These are phyloP conservation scores for Melampsora larici-populina DNA, from an alignment of 1,284 basidiomycete genomes.

Conservation along the genomic window DNA sequence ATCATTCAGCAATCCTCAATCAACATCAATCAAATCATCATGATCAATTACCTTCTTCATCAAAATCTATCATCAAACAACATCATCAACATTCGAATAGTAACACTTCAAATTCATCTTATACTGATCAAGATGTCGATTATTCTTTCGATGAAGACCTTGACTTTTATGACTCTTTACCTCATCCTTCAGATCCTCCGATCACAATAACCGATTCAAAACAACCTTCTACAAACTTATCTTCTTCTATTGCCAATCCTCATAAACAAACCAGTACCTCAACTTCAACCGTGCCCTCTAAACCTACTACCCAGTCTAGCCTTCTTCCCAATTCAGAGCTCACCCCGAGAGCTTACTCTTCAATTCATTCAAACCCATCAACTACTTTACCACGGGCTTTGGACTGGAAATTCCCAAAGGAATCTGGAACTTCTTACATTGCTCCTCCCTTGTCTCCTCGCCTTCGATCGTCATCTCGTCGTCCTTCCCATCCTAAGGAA, in stretches of 20 bases:
- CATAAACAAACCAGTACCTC: not conserved
- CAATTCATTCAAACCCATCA: not conserved
- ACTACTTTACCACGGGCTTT: not conserved
- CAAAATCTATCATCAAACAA: too few species aligned
- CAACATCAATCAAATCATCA: too few species aligned
- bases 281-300: not conserved
- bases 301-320: not conserved
- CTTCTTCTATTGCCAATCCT: not conserved
- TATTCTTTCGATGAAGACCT: not conserved
- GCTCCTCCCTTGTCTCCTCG: not conserved
- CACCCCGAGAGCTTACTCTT: constrained; percentile 3
- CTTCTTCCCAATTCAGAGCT: not conserved
- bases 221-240: not conserved
- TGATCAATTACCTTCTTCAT: too few species aligned
- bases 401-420: not conserved
- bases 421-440: not conserved
- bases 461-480: not conserved
- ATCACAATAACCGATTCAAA: not conserved
- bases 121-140: not conserved
- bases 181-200: not conserved
- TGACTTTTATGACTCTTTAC: not conserved
- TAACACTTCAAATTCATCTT: not conserved
- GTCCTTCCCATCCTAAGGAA: not conserved
- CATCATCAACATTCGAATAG: not conserved
- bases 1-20: too few species aligned